A percentile compares a stretch with the other conserved stretches of the same genome.
Evolutionary conservation across 1,284 basidiomycete species (phyloP).

Genomic region (Trichosporon sp.): DNA sequence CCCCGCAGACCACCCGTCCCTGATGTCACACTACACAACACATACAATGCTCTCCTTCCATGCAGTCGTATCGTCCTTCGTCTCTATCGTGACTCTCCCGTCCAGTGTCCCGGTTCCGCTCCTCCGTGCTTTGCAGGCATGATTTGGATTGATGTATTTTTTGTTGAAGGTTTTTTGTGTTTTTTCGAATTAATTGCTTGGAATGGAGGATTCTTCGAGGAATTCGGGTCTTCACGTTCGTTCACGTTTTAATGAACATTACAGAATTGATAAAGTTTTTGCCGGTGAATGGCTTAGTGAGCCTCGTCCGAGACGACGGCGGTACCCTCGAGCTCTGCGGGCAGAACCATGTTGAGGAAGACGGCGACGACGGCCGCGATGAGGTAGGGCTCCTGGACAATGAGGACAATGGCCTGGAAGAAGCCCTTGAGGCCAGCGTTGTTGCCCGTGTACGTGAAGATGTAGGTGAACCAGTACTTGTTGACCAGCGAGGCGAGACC

Average conservation of each 20-base stretch:
- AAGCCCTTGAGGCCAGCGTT: constrained; percentile 65
- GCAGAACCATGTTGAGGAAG: constrained; percentile 26
- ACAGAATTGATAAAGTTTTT: background rate
- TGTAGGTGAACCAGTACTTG: constrained; percentile 40
- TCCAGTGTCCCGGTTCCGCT: background rate
- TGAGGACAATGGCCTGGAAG: constrained; percentile 69
- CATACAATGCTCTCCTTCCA: background rate
- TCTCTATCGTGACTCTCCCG: background rate
- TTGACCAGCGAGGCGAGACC: constrained; percentile 60
- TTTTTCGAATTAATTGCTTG: background rate
- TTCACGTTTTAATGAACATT: background rate
- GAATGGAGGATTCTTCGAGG: background rate
- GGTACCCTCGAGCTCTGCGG: constrained; percentile 18
- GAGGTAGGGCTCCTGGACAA: constrained; percentile 61
- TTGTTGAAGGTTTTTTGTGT: no score
- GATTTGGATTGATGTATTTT: background rate
- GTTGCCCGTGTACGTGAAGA: constrained; percentile 48
- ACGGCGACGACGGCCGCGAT: constrained; percentile 32
- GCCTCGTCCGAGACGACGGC: background rate
- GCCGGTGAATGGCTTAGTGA: no score
- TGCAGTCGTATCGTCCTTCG: background rate
- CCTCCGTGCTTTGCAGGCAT: background rate
- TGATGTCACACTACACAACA: background rate
- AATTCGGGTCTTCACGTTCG: background rate
- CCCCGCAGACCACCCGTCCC: background rate